Percentiles rank a stretch among this genome's conserved stretches.
These are phyloP conservation scores for Dothideomycetes sp. DNA, from an alignment of 2,329 filamentous ascomycete genomes.

Conservation along the genomic window DNA sequence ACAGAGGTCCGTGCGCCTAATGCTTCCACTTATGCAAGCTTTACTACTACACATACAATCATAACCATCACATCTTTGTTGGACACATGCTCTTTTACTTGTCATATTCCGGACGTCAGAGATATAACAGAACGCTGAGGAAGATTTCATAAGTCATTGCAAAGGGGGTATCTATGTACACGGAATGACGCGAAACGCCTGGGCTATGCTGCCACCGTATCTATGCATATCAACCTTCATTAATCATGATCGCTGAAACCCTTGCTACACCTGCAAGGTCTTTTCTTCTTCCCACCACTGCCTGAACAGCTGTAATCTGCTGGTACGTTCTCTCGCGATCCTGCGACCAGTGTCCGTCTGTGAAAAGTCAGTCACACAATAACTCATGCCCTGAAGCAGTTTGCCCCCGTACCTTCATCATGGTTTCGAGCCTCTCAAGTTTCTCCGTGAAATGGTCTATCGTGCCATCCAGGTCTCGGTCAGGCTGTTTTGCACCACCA, in stretches of 20 bases:
- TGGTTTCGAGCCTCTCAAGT: constrained; percentile 50
- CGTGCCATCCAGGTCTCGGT: constrained; percentile 47
- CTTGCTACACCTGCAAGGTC: constrained; percentile 5
- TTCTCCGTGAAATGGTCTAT: constrained; percentile 71
- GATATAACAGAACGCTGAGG: no score
- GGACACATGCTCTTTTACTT: no score
- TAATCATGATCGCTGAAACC: background rate
- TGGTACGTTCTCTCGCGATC: constrained; percentile 38
- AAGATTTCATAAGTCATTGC: background rate
- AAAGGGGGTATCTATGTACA: background rate
- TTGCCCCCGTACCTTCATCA: constrained; percentile 37
- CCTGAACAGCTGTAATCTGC: constrained; percentile 37
- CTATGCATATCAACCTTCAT: background rate
- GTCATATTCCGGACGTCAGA: no score
- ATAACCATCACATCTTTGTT: no score
- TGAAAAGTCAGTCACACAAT: constrained; percentile 1
- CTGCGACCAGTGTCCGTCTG: constrained; percentile 38
- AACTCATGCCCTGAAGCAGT: background rate
- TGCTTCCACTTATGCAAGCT: no score
- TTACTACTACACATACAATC: no score
- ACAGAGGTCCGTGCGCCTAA: no score
- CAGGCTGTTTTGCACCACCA: constrained; percentile 49
- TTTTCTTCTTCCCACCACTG: constrained; percentile 45
- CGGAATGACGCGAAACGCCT: background rate
- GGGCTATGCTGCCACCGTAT: background rate